Base-by-base conservation (phyloP, 1,284 basidiomycete genomes). In the Leccinum angustisporum region DNA sequence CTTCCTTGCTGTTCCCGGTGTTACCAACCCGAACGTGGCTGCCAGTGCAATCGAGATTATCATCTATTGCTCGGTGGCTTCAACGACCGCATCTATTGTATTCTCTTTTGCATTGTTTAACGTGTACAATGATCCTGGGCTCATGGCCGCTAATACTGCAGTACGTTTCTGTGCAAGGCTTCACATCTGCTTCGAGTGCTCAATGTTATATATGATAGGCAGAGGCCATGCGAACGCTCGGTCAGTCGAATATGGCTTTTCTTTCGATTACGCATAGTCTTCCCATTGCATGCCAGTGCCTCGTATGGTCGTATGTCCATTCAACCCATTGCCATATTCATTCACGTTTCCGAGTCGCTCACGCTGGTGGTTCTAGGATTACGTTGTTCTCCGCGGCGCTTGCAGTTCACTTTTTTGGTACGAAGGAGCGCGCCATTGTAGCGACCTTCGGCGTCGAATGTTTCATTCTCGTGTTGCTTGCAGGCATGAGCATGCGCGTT, bases 291-390 rank as follows among this genome's bases (percentile, higher is more conserved):
- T 30, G 27, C 27, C 27, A 30, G 27, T 66, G 8, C 9, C 66
- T 69, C 25, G 31, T 69, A 14, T 67, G 66, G 65, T 67, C 65
- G 65, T 66, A 50, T n/a, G 66, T 69, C 36, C 8, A 25, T 21
- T 21, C 3, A 0, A 21, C 52, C 4, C 33, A 21, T 0, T 21
- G 1, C 7, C n/a, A 9, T 21, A 5, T 9, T 14, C 30, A 9
- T 5, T 2, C 51, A 13, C 7, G 21, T 14, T 36, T 30, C 31
- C 11, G 18, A 11, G n/a, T 31, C n/a, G 3, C 31, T 31, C 14
- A 8, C 27, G 46, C 9, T 51, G 7, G 13, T 46, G 13, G 4
- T 25, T 43, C 5, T 25, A 70, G 66, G 13, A 67, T 67, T 16
- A 33, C 7, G 6, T 51, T 68, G 21, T 68, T 66, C n/a, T 58